Evolutionary conservation across 352 stramenopile genomes (phyloP).

Genomic region (Globisporangium orthogonon): DNA sequence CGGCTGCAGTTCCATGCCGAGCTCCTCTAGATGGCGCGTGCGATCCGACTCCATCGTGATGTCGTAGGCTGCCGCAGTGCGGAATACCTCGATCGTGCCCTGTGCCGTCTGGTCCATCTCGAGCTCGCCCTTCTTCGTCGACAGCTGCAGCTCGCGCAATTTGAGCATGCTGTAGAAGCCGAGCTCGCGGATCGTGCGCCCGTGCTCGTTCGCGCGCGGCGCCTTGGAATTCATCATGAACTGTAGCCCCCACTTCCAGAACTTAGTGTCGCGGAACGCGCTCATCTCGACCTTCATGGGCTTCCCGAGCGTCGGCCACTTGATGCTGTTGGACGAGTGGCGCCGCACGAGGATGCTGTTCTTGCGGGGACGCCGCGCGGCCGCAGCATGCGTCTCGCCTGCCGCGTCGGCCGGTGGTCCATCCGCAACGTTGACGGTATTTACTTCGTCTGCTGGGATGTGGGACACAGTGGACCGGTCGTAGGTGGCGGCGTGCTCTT

Average conservation of each 20-base stretch:
- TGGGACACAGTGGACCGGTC: slow-evolving; percentile 11
- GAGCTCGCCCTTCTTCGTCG: slow-evolving; percentile 71
- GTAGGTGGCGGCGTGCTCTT: slow-evolving; percentile 6
- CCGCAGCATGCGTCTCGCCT: slow-evolving; percentile 10
- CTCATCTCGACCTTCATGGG: slow-evolving; percentile 83
- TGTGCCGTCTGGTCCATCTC: slow-evolving; percentile 86
- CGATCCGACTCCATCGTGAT: slow-evolving; percentile 71
- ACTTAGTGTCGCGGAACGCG: slow-evolving; percentile 71
- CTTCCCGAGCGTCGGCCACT: slow-evolving; percentile 43
- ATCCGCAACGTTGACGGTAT: slow-evolving; percentile 20
- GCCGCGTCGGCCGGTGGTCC: slow-evolving; percentile 29
- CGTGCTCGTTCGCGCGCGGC: slow-evolving; percentile 63
- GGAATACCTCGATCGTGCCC: slow-evolving; percentile 80
- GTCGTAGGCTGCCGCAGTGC: slow-evolving; percentile 41
- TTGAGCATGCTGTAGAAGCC: slow-evolving; percentile 87
- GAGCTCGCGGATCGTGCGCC: slow-evolving; percentile 73
- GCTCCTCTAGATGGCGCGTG: slow-evolving; percentile 56
- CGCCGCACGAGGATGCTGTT: slow-evolving; percentile 14
- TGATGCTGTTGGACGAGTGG: slow-evolving; percentile 16
- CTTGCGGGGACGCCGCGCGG: slow-evolving; percentile 7
- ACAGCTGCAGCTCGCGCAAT: slow-evolving; percentile 65
- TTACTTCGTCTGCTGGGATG: neutral
- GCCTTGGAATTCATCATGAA: slow-evolving; percentile 85
- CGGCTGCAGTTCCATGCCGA: slow-evolving; percentile 74
- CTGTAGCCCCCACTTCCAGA: slow-evolving; percentile 85